Evolutionary conservation across 257 asterid species (phyloP).

Genomic region (Capsicum chinense): DNA sequence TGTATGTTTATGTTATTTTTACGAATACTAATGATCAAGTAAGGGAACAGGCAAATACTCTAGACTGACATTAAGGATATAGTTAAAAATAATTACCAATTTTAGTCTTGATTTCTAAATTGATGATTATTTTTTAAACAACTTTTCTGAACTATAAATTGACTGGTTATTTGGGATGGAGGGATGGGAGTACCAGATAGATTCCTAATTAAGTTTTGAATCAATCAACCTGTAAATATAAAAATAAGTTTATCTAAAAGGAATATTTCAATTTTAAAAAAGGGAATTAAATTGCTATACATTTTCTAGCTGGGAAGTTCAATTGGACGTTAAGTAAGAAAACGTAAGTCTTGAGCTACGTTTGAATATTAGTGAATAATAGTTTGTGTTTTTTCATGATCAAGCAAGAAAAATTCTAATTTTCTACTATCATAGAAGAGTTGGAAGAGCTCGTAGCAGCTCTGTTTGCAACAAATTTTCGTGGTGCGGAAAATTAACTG

Average conservation of each 20-base stretch:
- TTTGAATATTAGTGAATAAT: neutral
- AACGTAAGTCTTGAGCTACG: neutral
- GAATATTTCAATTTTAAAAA: neutral
- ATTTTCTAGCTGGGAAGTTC: neutral
- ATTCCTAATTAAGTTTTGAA: neutral
- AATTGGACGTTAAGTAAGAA: conserved; percentile 24
- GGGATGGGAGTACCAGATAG: neutral
- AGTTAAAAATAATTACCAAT: neutral
- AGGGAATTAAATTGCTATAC: neutral
- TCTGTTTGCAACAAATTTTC: no score
- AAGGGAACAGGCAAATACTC: no score
- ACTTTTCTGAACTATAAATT: neutral
- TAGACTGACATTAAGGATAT: no score
- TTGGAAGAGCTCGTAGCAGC: no score
- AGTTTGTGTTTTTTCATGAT: neutral
- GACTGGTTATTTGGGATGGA: neutral
- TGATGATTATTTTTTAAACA: no score
- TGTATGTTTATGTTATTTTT: no score
- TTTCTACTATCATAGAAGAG: no score
- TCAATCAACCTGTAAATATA: neutral
- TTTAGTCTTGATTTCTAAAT: neutral
- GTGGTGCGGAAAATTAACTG: no score
- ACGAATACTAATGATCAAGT: no score
- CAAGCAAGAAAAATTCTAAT: neutral
- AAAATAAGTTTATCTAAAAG: neutral